These are phyloP conservation scores for Aphanomyces stellatus DNA, from an alignment of 352 stramenopile genomes.

Conservation along the genomic window DNA sequence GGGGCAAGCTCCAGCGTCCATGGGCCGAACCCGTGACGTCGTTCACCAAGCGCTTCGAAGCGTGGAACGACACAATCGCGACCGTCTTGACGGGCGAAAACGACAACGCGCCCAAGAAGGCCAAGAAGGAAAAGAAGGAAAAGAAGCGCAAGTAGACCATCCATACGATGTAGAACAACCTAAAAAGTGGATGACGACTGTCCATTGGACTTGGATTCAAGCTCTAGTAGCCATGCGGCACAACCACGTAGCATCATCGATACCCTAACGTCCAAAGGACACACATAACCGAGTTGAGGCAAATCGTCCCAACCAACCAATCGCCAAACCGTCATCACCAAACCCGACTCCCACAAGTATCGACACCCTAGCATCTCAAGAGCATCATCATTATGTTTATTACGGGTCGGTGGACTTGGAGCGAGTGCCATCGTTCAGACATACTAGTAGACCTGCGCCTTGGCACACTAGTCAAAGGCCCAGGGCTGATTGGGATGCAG, in stretches of 20 bases:
- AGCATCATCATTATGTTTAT: too few species aligned
- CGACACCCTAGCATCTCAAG: too few species aligned
- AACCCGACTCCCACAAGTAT: too few species aligned
- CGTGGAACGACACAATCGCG: slow-evolving; percentile 76
- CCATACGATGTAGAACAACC: neutral
- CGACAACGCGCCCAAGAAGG: slow-evolving; percentile 39
- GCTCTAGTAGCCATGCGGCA: neutral
- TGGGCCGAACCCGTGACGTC: slow-evolving; percentile 49
- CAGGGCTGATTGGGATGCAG: too few species aligned
- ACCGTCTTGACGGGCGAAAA: slow-evolving; percentile 53
- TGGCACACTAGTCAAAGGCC: too few species aligned
- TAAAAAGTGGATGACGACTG: neutral
- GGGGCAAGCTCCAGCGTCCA: slow-evolving; percentile 66
- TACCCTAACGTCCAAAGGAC: neutral
- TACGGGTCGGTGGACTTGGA: too few species aligned
- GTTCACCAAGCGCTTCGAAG: slow-evolving; percentile 56
- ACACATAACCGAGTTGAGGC: neutral
- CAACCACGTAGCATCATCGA: neutral
- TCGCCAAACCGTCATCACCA: too few species aligned
- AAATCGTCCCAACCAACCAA: too few species aligned
- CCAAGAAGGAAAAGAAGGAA: slow-evolving; percentile 21
- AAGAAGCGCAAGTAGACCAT: slow-evolving; percentile 12
- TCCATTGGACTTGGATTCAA: neutral
- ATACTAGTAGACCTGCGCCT: too few species aligned
- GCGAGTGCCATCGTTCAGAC: too few species aligned